Evolutionary conservation across 495 filamentous ascomycete species (phyloP).

Genomic region (Parmelia sp.): DNA sequence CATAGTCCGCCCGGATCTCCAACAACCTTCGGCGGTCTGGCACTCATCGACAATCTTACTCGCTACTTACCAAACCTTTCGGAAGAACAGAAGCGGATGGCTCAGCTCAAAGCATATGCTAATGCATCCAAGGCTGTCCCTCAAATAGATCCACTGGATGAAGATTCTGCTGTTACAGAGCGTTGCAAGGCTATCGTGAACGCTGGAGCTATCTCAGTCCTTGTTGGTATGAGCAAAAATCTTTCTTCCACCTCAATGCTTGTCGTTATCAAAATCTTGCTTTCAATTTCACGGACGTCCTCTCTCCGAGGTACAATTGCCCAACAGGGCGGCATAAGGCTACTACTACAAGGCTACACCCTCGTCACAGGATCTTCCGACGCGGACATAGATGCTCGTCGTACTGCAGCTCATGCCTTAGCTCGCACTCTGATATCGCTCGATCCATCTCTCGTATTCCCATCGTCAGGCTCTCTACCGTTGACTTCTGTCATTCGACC

Average conservation of each 20-base stretch:
- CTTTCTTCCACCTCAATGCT: slow-evolving; percentile 57
- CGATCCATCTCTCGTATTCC: slow-evolving; percentile 81
- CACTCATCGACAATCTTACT: slow-evolving; percentile 75
- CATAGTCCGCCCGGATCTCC: slow-evolving; percentile 43
- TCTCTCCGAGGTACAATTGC: slow-evolving; percentile 69
- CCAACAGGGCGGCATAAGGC: slow-evolving; percentile 84
- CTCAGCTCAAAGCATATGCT: slow-evolving; percentile 86
- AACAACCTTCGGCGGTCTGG: slow-evolving; percentile 77
- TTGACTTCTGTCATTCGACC: slow-evolving; percentile 72
- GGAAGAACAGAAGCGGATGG: slow-evolving; percentile 87
- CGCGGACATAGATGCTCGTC: slow-evolving; percentile 41
- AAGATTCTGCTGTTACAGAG: slow-evolving; percentile 64
- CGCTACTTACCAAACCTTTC: slow-evolving; percentile 69
- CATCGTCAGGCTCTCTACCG: slow-evolving; percentile 63
- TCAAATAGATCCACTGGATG: slow-evolving; percentile 60
- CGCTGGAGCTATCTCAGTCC: slow-evolving; percentile 63
- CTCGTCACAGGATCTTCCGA: slow-evolving; percentile 45
- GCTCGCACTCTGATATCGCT: slow-evolving; percentile 88
- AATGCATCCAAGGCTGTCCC: slow-evolving; percentile 62
- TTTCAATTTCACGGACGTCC: slow-evolving; percentile 64
- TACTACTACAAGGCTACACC: slow-evolving; percentile 63
- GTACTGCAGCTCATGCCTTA: slow-evolving; percentile 72
- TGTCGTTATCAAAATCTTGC: slow-evolving; percentile 67
- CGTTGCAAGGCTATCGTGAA: slow-evolving; percentile 72
- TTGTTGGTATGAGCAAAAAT: slow-evolving; percentile 64